phyloP scores from a whole-genome alignment of 2,329 filamentous ascomycete species.

The Verticillium zaregamsianum region DNA sequence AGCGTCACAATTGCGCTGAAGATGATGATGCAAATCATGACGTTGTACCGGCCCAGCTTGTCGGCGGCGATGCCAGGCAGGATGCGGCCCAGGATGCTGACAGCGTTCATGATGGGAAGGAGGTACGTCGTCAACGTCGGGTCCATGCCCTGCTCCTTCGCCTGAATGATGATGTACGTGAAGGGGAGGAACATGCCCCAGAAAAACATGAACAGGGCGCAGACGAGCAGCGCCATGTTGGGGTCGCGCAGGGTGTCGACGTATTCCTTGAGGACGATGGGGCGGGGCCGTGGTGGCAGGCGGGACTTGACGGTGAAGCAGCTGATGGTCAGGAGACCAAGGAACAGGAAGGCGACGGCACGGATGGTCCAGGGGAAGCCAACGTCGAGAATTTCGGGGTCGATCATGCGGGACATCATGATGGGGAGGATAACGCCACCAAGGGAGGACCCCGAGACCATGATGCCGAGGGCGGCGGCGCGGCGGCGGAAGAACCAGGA shows the following conservation, averaged over 20 bases:
- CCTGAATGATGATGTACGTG: constrained; percentile 39
- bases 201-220: constrained; percentile 33
- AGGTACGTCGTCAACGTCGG: constrained; percentile 33
- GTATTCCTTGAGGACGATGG: constrained; percentile 43
- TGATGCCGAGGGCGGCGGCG: constrained; percentile 27
- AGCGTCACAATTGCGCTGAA: constrained; percentile 31
- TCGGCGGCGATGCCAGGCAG: constrained; percentile 41
- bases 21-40: constrained; percentile 27
- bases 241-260: constrained; percentile 40
- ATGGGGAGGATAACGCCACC: constrained; percentile 37
- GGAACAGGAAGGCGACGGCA: constrained; percentile 38
- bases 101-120: constrained; percentile 39
- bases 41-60: constrained; percentile 33
- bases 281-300: constrained; percentile 39
- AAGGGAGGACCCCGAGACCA: constrained; percentile 28
- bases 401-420: constrained; percentile 32
- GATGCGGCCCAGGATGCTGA: constrained; percentile 40
- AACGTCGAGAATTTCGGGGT: constrained; percentile 31
- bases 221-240: constrained; percentile 35
- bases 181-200: constrained; percentile 35
- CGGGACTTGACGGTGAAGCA: constrained; percentile 33
- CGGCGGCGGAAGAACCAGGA: constrained; percentile 33
- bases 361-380: constrained; percentile 52
- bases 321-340: constrained; percentile 29
- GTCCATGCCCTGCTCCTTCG: constrained; percentile 34